Evolutionary conservation across 495 filamentous ascomycete species (phyloP), one percentile per base, ranked within the genome.

Genomic region (Talaromyces wortmannii): DNA sequence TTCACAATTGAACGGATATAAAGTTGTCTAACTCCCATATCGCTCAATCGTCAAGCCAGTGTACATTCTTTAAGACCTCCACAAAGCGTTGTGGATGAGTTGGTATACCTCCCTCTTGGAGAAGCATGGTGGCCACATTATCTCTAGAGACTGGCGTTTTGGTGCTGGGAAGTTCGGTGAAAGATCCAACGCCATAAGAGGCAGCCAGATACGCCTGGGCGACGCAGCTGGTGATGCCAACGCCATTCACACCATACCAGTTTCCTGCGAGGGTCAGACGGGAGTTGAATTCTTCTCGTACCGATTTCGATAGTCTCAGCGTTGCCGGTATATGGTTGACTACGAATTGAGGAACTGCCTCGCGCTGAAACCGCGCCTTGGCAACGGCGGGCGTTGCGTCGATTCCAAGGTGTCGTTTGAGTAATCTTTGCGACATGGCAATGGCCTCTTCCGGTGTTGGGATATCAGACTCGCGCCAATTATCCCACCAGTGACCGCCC

Each of bases 401-500:
- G 64, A 97, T 89, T 23, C 74, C 71, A 4, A 98, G 69, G 62
- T 98, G 94, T 31, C 90, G 78, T 43, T 74, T 63, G 4, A 97
- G 73, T 48, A 92, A 73, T 7, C 71, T 65, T 29, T 77, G 76
- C 15, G 92, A 91, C 79, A 92, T 86, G 2, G 62, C 59, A 31
- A 83, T 70, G 17, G 84, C 90, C 53, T 85, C 73, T 10, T 84
- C 76, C 49, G 83, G 74, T 56, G 80, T 74, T 0, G 88, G 88
- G 42, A 74, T 72, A 23, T 78, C 71, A 0, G 63, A 46, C 12
- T 70, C 66, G 23, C 77, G 67, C 76, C 75, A 82, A 44, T 67
- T 77, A 59, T 89, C 82, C 92, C 92, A 97, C 74, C 86, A 91
- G 71, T 97, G 92, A 6, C 94, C 94, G 50, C 94, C 94, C 18